These are phyloP conservation scores for Malus hybrid DNA, from an alignment of 331 rosid genomes.

Conservation along the genomic window DNA sequence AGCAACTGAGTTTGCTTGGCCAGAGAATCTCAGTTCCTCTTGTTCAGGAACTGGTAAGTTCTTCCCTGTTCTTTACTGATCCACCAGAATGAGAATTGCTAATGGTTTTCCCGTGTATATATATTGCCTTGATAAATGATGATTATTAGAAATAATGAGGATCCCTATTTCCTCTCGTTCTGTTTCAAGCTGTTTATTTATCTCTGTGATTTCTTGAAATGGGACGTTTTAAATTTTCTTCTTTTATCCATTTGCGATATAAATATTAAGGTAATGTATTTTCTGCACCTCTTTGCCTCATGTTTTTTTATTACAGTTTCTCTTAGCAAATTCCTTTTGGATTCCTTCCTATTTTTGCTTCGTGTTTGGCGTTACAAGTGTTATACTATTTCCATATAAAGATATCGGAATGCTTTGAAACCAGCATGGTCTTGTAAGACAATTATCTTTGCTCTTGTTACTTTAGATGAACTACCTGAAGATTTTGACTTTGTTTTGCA, in stretches of 20 bases:
- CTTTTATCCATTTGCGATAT: too few species aligned
- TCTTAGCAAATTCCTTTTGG: too few species aligned
- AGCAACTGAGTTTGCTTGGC: constrained; percentile 90
- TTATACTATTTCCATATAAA: not conserved
- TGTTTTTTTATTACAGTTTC: too few species aligned
- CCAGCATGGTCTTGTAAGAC: not conserved
- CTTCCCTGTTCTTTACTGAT: constrained; percentile 1
- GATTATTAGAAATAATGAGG: not conserved
- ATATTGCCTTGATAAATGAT: not conserved
- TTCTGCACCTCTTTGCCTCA: too few species aligned
- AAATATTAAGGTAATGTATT: too few species aligned
- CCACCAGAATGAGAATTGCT: not conserved
- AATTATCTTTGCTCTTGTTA: not conserved
- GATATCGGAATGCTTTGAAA: not conserved
- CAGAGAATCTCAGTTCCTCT: constrained; percentile 88
- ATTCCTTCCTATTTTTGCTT: too few species aligned
- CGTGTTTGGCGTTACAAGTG: too few species aligned
- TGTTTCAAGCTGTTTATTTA: too few species aligned
- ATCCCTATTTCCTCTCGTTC: too few species aligned
- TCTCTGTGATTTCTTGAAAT: too few species aligned
- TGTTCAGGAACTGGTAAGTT: constrained; percentile 85
- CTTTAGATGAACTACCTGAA: constrained; percentile 13
- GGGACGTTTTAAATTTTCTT: too few species aligned
- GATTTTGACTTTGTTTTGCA: constrained; percentile 28
- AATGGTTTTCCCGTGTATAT: not conserved